Evolutionary conservation across 164 flowering plant genomes (phyloP).

Genomic region (Vitis amurensis): DNA sequence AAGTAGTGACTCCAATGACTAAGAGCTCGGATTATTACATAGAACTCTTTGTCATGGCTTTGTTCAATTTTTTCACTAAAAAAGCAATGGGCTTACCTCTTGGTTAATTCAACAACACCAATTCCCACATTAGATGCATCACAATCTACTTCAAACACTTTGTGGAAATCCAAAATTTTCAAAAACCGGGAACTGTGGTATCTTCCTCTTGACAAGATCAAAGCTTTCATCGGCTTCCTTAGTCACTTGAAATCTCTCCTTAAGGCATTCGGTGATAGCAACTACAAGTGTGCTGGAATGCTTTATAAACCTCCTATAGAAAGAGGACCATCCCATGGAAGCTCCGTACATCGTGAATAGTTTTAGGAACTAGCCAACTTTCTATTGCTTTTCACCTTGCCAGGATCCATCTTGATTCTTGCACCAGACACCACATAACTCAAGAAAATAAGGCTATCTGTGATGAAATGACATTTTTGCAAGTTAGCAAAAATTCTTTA

Average conservation of each 20-base stretch:
- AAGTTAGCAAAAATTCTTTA: conserved; percentile 1
- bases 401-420: not conserved
- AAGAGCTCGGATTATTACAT: conserved; percentile 6
- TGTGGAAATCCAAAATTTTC: conserved; percentile 1
- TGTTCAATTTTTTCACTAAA: conserved; percentile 12
- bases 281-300: conserved; percentile 13
- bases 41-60: conserved; percentile 10
- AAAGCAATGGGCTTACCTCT: not conserved
- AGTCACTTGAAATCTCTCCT: conserved; percentile 7
- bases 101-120: conserved; percentile 13
- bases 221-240: not conserved
- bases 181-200: conserved; percentile 4
- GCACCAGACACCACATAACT: conserved; percentile 4
- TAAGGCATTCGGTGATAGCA: conserved; percentile 16
- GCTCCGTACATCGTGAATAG: not conserved
- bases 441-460: conserved; percentile 9
- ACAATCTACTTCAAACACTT: conserved; percentile 8
- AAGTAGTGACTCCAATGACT: conserved; percentile 15
- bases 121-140: conserved; percentile 13
- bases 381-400: conserved; percentile 2
- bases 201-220: not conserved
- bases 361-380: not conserved
- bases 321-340: conserved; percentile 23
- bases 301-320: conserved; percentile 10
- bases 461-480: conserved; percentile 9